Evolutionary conservation across 805 yeast species (phyloP), one percentile per base, ranked within the genome.

Genomic region (Saccharomyces jurei): DNA sequence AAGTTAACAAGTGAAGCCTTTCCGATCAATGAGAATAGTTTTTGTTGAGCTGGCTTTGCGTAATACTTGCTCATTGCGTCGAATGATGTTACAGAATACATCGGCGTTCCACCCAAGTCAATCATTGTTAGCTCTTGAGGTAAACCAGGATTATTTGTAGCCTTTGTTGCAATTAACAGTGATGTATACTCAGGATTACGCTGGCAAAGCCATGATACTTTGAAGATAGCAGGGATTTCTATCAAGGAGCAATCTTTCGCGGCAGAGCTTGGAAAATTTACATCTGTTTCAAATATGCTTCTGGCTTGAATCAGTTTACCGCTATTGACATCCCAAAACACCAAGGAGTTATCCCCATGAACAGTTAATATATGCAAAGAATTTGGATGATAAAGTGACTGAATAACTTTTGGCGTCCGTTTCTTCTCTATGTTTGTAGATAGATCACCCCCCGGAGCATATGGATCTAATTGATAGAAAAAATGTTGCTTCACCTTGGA

Each of bases 321-420:
- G 41, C 83, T 83, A 31, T 82, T 77, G 0, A 89, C 86, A 69
- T 94, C 99, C 97, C 98, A 94, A 65, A 94, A 94, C 1, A 82
- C 96, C 41, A 94, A 63, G 0, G 95, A 80, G 52, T 92, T 92
- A 64, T 91, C 96, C 25, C 75, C 83, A 68, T 92, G 95, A 2
- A 82, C 78, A 0, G 96, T 84, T 22, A 87, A 77, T 2, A 89
- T 72, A 65, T 91, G 96, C 48, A 90, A 77, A 0, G 98, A 97
- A 65, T 89, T 89, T 2, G 99, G 99, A 69, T 92, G 97, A 81
- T 88, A 94, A 32, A 81, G 74, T 0, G 96, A 84, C 50, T 83
- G 72, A 1, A 72, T 55, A 0, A 77, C 61, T 25, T 64, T 67
- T 2, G 84, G 83, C n/a, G 56, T 62, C 51, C 84, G 65, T 0